Evolutionary conservation across 108 stramenopile genomes (phyloP).

Genomic region (Cyclotella kingstonii): DNA sequence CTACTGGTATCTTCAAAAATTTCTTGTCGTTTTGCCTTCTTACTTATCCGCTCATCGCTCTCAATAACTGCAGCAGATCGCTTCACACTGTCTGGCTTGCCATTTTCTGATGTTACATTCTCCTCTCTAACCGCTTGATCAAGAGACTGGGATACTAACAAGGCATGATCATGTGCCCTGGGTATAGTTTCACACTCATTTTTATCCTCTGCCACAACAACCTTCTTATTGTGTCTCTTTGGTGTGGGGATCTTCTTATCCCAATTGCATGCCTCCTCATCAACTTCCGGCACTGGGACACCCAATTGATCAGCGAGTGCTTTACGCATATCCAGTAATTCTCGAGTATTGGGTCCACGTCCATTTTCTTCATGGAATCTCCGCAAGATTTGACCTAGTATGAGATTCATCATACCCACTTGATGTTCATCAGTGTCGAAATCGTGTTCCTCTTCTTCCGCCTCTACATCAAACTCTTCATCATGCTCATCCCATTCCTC

Average conservation of each 20-base stretch:
- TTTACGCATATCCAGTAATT: conserved; percentile 72
- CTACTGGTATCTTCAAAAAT: not conserved
- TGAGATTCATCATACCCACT: conserved; percentile 82
- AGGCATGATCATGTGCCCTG: not conserved
- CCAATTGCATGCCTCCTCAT: conserved; percentile 48
- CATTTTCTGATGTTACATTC: not conserved
- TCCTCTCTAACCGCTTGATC: no score
- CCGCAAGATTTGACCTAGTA: conserved; percentile 70
- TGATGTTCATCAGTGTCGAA: conserved; percentile 51
- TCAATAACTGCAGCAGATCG: not conserved
- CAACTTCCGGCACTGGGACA: conserved; percentile 59
- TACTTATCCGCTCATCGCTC: not conserved
- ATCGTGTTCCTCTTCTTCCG: conserved; percentile 53
- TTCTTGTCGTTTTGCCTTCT: conserved; percentile 2
- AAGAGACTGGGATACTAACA: no score
- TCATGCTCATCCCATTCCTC: conserved; percentile 39
- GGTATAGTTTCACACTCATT: conserved; percentile 33
- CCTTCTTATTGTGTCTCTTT: conserved; percentile 33
- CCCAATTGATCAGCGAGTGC: conserved; percentile 74
- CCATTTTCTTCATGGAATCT: conserved; percentile 83
- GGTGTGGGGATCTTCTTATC: conserved; percentile 34
- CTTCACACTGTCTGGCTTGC: not conserved
- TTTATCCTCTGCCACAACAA: conserved; percentile 39
- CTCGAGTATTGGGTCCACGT: conserved; percentile 74
- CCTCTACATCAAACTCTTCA: conserved; percentile 31